phyloP scores from a whole-genome alignment of 129 eudicot genomes.

The Cynara cardunculus region DNA sequence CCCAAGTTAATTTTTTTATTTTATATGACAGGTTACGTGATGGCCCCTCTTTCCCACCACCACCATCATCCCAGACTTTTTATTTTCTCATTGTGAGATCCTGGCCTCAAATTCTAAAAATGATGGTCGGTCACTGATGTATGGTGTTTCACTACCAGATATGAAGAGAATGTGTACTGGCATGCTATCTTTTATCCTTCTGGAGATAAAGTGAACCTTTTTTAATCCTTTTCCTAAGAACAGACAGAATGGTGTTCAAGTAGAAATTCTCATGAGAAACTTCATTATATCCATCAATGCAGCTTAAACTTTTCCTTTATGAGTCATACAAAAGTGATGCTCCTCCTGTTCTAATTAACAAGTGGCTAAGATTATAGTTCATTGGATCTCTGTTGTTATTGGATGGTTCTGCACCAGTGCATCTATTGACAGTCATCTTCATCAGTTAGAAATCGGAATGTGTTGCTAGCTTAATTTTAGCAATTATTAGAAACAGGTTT shows the following conservation, averaged over 20 bases:
- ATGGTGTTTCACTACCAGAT: background rate
- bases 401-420: background rate
- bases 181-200: background rate
- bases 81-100: background rate
- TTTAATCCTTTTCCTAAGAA: background rate
- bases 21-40: background rate
- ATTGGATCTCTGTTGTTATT: background rate
- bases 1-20: slow-evolving; percentile 6
- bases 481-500: background rate
- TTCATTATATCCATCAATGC: background rate
- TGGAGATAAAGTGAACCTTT: background rate
- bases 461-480: background rate
- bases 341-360: background rate
- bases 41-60: background rate
- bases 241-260: background rate
- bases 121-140: background rate
- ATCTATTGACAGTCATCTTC: background rate
- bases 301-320: background rate
- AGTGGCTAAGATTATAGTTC: background rate
- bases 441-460: background rate
- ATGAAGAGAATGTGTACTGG: background rate
- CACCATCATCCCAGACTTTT: background rate
- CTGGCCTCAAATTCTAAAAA: background rate
- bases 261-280: background rate
- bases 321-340: background rate